These are phyloP conservation scores for Aspergillus texensis DNA, from an alignment of 2,329 filamentous ascomycete species.

Conservation along the genomic window DNA sequence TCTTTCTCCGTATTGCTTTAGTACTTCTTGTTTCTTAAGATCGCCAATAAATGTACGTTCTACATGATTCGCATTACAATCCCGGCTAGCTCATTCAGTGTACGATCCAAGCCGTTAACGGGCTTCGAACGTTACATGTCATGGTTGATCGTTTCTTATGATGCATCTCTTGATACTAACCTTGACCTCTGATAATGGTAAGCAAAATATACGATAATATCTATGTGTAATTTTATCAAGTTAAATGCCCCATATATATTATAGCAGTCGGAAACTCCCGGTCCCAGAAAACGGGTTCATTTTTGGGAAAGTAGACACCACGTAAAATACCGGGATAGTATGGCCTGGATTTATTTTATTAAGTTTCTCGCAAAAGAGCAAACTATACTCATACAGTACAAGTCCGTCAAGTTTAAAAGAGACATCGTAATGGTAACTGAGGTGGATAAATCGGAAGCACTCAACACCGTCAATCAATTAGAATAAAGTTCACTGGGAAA, in stretches of 20 bases:
- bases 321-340: not conserved
- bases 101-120: not conserved
- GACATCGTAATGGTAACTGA: not conserved
- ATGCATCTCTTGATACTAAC: not conserved
- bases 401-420: not conserved
- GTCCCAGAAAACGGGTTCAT: too few relatives aligned
- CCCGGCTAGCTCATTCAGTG: not conserved
- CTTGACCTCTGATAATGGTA: not conserved
- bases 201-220: not conserved
- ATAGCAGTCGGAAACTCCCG: not conserved
- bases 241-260: not conserved
- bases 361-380: not conserved
- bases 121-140: not conserved
- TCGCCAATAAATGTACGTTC: slow-evolving; percentile 15
- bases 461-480: slow-evolving; percentile 18
- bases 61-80: not conserved
- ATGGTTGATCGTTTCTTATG: not conserved
- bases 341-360: not conserved
- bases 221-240: too few relatives aligned
- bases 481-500: slow-evolving; percentile 8
- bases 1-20: slow-evolving; percentile 13
- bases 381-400: slow-evolving; percentile 4
- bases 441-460: slow-evolving; percentile 8
- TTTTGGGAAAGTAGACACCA: not conserved
- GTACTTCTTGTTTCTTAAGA: slow-evolving; percentile 7